Evolutionary conservation across 805 yeast genomes (phyloP).

Genomic region (Zygoascus biomembranicola): DNA sequence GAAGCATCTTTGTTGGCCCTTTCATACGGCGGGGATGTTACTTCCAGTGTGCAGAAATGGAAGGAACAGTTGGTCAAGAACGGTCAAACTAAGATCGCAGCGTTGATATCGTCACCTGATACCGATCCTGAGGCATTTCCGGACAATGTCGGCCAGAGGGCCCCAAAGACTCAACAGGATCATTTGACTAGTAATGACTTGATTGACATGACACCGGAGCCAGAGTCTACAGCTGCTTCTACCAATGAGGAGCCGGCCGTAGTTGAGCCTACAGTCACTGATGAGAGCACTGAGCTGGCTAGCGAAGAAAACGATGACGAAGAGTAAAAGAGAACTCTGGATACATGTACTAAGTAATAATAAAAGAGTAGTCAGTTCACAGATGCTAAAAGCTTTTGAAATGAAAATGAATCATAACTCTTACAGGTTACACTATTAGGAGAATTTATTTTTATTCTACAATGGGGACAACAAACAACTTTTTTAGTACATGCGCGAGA

Average conservation of each 20-base stretch:
- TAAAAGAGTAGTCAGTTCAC: too few species aligned
- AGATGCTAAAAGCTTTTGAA: too few species aligned
- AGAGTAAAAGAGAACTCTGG: not conserved
- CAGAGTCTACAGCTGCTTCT: slow-evolving; percentile 1
- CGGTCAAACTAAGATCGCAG: slow-evolving; percentile 53
- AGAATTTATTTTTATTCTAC: too few species aligned
- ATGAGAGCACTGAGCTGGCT: not conserved
- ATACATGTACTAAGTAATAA: too few species aligned
- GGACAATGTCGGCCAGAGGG: slow-evolving; percentile 18
- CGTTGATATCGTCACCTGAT: slow-evolving; percentile 45
- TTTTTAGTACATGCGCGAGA: too few species aligned
- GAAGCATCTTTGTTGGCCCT: slow-evolving; percentile 80
- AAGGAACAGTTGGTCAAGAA: slow-evolving; percentile 43
- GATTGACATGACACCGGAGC: slow-evolving; percentile 31
- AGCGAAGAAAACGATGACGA: not conserved
- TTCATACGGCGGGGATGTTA: slow-evolving; percentile 52
- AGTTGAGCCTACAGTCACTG: slow-evolving; percentile 12
- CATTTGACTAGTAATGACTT: slow-evolving; percentile 26
- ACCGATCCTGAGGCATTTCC: slow-evolving; percentile 32
- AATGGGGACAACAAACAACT: too few species aligned
- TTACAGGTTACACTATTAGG: too few species aligned
- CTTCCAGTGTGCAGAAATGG: slow-evolving; percentile 57
- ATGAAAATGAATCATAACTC: too few species aligned
- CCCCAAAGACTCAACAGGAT: slow-evolving; percentile 10
- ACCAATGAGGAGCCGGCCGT: slow-evolving; percentile 4